These are phyloP conservation scores for Pisolithus tinctorius DNA, from an alignment of 768 basidiomycete species.

Conservation along the genomic window DNA sequence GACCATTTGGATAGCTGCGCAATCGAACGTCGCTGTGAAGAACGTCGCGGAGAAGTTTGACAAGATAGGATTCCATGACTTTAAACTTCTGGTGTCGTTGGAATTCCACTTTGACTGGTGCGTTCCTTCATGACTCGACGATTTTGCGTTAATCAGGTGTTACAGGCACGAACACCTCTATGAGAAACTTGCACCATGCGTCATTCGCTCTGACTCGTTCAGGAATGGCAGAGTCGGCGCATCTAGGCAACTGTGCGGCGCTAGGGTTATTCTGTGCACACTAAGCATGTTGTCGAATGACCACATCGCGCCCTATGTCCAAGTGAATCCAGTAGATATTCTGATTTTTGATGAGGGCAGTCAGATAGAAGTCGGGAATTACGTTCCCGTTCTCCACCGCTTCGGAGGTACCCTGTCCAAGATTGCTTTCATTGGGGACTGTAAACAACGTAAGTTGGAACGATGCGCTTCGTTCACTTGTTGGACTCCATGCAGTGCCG, in stretches of 20 bases:
- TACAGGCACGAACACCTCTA: constrained; percentile 49
- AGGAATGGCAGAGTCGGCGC: constrained; percentile 8
- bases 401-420: constrained; percentile 24
- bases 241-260: constrained; percentile 20
- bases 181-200: constrained; percentile 20
- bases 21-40: constrained; percentile 49
- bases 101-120: constrained; percentile 44
- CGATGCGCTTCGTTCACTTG: neutral
- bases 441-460: constrained; percentile 28
- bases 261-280: constrained; percentile 41
- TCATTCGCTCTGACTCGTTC: constrained; percentile 35
- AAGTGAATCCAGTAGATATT: constrained; percentile 28
- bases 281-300: constrained; percentile 38
- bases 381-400: constrained; percentile 28
- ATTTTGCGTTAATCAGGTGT: neutral
- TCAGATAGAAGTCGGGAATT: constrained; percentile 37
- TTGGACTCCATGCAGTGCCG: constrained; percentile 44
- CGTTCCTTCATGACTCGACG: constrained; percentile 1
- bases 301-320: constrained; percentile 8
- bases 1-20: constrained; percentile 37
- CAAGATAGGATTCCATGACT: constrained; percentile 24
- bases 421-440: constrained; percentile 36
- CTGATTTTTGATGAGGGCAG: constrained; percentile 43
- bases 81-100: constrained; percentile 38
- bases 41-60: constrained; percentile 43